Evolutionary conservation across 768 basidiomycete species (phyloP).

Genomic region (Suillus lakei): DNA sequence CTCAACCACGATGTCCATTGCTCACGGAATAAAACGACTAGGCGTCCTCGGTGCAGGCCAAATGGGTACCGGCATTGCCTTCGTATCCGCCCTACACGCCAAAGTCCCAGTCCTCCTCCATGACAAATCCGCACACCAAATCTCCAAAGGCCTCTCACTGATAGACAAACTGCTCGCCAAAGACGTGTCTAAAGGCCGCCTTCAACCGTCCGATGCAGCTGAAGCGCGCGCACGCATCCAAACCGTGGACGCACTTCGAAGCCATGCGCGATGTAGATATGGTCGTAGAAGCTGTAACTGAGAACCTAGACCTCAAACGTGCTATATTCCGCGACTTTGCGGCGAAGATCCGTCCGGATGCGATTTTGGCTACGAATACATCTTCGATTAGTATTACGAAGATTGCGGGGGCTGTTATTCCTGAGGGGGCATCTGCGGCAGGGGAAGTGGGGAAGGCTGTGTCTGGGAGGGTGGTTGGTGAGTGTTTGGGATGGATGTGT

Average conservation of each 20-base stretch:
- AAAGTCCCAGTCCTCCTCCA: conserved; percentile 85
- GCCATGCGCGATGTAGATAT: conserved; percentile 83
- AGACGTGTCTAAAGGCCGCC: conserved; percentile 83
- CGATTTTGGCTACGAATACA: conserved; percentile 91
- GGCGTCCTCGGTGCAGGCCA: conserved; percentile 86
- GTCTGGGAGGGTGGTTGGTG: conserved; percentile 83
- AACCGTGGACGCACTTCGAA: conserved; percentile 61
- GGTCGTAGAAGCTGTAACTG: conserved; percentile 94
- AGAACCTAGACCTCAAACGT: conserved; percentile 79
- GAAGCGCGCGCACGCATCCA: conserved; percentile 71
- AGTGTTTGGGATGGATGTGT: conserved; percentile 21
- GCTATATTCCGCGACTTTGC: conserved; percentile 75
- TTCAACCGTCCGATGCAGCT: conserved; percentile 70
- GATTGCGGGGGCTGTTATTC: conserved; percentile 82
- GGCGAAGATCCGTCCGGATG: conserved; percentile 65
- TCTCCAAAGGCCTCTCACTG: conserved; percentile 71
- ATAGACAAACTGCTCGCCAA: conserved; percentile 87
- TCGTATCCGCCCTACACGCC: conserved; percentile 84
- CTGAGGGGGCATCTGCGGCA: conserved; percentile 56
- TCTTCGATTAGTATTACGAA: conserved; percentile 95
- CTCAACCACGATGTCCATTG: conserved; percentile 49
- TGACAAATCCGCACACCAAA: conserved; percentile 77
- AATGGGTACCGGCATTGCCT: conserved; percentile 93
- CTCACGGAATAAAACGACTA: conserved; percentile 74
- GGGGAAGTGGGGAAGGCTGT: conserved; percentile 66